Evolutionary conservation across 208 protist species (phyloP).

Genomic region (Strigomonas culicis): DNA sequence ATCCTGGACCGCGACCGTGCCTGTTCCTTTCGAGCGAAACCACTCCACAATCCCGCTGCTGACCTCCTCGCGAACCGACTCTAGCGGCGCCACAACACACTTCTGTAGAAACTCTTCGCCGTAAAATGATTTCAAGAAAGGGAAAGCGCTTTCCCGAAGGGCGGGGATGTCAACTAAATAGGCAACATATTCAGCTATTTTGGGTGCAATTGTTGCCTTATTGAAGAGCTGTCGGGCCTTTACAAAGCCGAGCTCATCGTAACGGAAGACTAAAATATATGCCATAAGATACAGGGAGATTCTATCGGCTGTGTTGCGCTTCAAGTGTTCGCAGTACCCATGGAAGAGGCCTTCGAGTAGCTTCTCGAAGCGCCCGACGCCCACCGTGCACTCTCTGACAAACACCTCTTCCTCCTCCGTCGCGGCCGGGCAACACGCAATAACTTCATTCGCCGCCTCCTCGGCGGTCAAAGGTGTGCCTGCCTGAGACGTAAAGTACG

Average conservation of each 20-base stretch:
- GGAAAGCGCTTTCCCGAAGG: conserved; percentile 1
- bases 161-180: conserved; percentile 8
- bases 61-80: conserved; percentile 20
- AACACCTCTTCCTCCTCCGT: conserved; percentile 29
- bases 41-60: conserved; percentile 26
- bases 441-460: conserved; percentile 29
- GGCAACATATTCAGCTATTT: conserved; percentile 9
- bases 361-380: conserved; percentile 45
- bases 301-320: conserved; percentile 40
- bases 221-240: conserved; percentile 51
- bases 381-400: conserved; percentile 40
- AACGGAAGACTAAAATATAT: conserved; percentile 72
- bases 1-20: not conserved
- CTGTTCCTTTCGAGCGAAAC: conserved; percentile 17
- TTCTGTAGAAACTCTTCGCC: conserved; percentile 12
- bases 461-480: conserved; percentile 31
- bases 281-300: conserved; percentile 68
- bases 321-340: conserved; percentile 64
- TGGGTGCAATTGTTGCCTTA: conserved; percentile 18
- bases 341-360: conserved; percentile 68
- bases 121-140: conserved; percentile 9
- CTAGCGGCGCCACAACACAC: conserved; percentile 17
- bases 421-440: conserved; percentile 20
- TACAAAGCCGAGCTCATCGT: conserved; percentile 34
- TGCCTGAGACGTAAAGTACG: conserved; percentile 13